A percentile compares a stretch with the other conserved stretches of the same genome.
phyloP scores from a whole-genome alignment of 1,139 yeast genomes.

The Candida sp. region DNA sequence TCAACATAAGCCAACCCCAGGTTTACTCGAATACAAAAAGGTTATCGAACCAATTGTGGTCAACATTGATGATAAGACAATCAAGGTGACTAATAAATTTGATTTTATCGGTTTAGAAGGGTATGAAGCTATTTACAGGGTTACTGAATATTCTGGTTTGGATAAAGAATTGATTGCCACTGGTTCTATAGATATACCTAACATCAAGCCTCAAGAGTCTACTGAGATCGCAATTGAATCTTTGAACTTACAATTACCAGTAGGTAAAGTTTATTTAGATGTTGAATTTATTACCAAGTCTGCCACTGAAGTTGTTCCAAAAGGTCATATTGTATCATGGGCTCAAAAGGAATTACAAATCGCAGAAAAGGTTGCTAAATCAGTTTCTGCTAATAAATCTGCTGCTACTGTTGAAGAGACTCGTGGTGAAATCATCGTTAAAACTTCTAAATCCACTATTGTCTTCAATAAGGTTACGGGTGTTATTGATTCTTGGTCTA shows the following conservation, averaged over 20 bases:
- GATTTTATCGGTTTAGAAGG: constrained; percentile 10
- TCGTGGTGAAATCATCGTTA: constrained; percentile 2
- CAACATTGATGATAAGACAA: constrained; percentile 7
- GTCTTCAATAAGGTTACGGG: constrained; percentile 8
- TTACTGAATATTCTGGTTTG: constrained; percentile 4
- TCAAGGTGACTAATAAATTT: constrained; percentile 9
- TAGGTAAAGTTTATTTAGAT: constrained; percentile 5
- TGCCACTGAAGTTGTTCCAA: constrained; percentile 5
- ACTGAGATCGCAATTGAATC: background rate
- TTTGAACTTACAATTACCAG: background rate
- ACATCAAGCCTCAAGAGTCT: constrained; percentile 3
- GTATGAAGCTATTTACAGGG: constrained; percentile 3
- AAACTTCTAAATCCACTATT: background rate
- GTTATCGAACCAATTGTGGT: constrained; percentile 23
- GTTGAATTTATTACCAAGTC: constrained; percentile 7
- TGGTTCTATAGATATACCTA: constrained; percentile 6
- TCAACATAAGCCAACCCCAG: constrained; percentile 30
- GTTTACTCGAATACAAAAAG: constrained; percentile 23
- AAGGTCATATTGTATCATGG: constrained; percentile 22
- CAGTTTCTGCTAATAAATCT: background rate
- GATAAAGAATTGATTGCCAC: constrained; percentile 4
- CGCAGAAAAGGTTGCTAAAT: background rate
- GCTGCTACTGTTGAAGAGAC: constrained; percentile 3
- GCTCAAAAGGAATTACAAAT: constrained; percentile 12
- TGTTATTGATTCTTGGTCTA: constrained; percentile 5